phyloP scores from a whole-genome alignment of 106 monocot species.

The Ottelia alismoides region DNA sequence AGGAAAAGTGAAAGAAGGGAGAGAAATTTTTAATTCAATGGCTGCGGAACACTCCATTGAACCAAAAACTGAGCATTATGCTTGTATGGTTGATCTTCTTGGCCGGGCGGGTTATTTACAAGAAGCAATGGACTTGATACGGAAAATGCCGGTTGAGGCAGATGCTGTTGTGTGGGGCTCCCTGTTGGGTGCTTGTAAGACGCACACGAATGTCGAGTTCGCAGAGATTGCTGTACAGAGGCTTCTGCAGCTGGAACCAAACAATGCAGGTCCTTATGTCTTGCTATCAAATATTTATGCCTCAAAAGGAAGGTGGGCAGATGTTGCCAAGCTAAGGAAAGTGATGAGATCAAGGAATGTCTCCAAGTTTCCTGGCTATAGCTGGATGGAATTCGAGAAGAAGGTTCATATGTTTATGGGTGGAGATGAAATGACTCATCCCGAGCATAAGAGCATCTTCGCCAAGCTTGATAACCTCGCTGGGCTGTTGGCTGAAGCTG shows the following conservation, averaged over 20 bases:
- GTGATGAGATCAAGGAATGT: conserved; percentile 39
- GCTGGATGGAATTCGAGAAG: conserved; percentile 64
- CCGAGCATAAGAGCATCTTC: conserved; percentile 32
- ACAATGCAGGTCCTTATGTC: conserved; percentile 56
- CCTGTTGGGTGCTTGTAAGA: conserved; percentile 57
- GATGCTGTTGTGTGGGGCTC: conserved; percentile 87
- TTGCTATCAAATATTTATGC: conserved; percentile 79
- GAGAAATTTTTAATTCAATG: conserved; percentile 55
- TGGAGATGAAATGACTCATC: conserved; percentile 40
- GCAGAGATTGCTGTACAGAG: conserved; percentile 58
- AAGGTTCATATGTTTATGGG: conserved; percentile 62
- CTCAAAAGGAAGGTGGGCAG: conserved; percentile 48
- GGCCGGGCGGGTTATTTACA: conserved; percentile 50
- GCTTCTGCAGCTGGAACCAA: conserved; percentile 46
- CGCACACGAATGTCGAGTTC: conserved; percentile 41
- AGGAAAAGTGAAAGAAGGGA: conserved; percentile 50
- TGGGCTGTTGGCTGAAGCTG: conserved; percentile 38
- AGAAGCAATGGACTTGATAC: conserved; percentile 60
- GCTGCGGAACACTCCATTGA: conserved; percentile 14
- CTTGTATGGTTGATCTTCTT: conserved; percentile 80
- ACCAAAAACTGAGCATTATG: conserved; percentile 48
- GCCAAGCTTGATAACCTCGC: conserved; percentile 36
- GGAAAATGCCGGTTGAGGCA: conserved; percentile 45
- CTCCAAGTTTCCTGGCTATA: conserved; percentile 62
- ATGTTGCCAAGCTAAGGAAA: conserved; percentile 45